Percentiles rank a stretch among this genome's conserved stretches.
phyloP scores from a whole-genome alignment of 73 alveolate genomes.

The Paramecium bursaria region DNA sequence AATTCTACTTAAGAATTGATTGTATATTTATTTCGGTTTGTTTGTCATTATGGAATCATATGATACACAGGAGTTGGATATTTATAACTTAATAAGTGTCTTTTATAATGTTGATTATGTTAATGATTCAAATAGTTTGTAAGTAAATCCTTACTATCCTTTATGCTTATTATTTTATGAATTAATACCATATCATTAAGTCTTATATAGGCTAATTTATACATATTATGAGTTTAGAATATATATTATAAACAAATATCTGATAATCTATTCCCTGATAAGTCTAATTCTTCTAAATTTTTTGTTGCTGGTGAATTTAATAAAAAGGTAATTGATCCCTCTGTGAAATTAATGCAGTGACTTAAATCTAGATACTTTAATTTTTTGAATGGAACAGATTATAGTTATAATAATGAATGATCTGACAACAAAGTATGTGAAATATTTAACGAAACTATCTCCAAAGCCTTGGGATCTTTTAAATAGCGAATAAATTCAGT shows the following conservation, averaged over 20 bases:
- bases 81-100: neutral
- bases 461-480: constrained; percentile 1
- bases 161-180: neutral
- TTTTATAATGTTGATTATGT: constrained; percentile 10
- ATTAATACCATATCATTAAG: constrained; percentile 37
- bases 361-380: constrained; percentile 13
- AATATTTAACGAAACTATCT: constrained; percentile 2
- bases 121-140: constrained; percentile 15
- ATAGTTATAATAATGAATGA: constrained; percentile 6
- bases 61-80: constrained; percentile 21
- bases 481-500: constrained; percentile 10
- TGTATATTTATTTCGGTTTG: constrained; percentile 5
- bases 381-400: neutral
- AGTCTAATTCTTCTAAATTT: constrained; percentile 12
- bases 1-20: constrained; percentile 21
- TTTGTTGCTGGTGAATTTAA: neutral
- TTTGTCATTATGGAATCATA: neutral
- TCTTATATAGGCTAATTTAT: neutral
- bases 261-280: constrained; percentile 55
- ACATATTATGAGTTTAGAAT: constrained; percentile 5
- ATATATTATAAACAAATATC: constrained; percentile 30
- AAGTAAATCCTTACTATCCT: constrained; percentile 38
- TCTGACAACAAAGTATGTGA: constrained; percentile 52
- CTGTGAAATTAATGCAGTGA: constrained; percentile 47
- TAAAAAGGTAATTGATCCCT: constrained; percentile 24